Evolutionary conservation across 148 eudicot species (phyloP).

Genomic region (Camellia sinensis): DNA sequence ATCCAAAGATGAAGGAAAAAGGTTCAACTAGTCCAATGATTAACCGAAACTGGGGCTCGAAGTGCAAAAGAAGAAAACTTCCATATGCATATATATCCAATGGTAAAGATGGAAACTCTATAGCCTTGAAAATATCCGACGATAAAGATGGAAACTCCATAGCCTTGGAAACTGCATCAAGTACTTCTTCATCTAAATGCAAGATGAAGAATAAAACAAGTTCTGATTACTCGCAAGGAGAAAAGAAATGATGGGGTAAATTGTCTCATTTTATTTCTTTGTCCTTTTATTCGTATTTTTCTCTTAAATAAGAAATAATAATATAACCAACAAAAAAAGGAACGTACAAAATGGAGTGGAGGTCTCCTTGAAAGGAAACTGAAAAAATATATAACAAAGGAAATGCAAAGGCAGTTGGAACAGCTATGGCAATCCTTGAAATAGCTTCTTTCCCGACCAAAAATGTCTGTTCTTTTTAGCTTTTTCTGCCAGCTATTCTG

Average conservation of each 20-base stretch:
- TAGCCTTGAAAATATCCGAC: conserved; percentile 32
- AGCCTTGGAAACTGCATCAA: conserved; percentile 34
- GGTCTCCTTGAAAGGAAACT: conserved; percentile 4
- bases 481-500: background rate
- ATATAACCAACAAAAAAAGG: background rate
- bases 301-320: background rate
- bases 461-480: background rate
- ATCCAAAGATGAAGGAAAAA: conserved; percentile 58
- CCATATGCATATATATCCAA: conserved; percentile 37
- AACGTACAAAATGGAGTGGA: background rate
- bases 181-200: conserved; percentile 33
- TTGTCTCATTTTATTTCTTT: conserved; percentile 9
- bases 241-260: conserved; percentile 85
- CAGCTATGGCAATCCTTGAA: background rate
- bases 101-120: conserved; percentile 33
- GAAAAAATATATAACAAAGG: background rate
- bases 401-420: conserved; percentile 1
- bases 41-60: conserved; percentile 71
- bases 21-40: conserved; percentile 55
- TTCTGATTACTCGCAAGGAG: conserved; percentile 39
- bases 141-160: conserved; percentile 33
- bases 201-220: conserved; percentile 32
- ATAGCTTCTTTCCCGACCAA: background rate
- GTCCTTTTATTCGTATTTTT: background rate
- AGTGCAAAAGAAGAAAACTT: conserved; percentile 69